Evolutionary conservation across 257 asterid species (phyloP).

Genomic region (Solanum pennellii): DNA sequence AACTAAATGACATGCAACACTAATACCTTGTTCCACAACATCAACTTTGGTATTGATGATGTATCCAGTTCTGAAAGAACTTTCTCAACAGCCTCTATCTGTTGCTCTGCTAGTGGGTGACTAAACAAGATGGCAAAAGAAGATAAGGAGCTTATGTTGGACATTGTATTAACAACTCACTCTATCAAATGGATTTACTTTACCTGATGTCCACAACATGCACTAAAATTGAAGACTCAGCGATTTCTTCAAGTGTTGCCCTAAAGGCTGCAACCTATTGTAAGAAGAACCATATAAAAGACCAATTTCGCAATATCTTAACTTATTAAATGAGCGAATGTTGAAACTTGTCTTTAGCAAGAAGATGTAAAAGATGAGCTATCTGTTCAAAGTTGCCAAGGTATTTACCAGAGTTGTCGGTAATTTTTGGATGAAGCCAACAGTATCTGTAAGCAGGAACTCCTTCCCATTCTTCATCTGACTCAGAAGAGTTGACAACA

Average conservation of each 20-base stretch:
- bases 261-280: slow-evolving; percentile 92
- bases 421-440: slow-evolving; percentile 90
- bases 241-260: slow-evolving; percentile 93
- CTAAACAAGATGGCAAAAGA: slow-evolving; percentile 31
- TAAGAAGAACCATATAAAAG: slow-evolving; percentile 5
- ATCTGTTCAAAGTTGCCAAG: background rate
- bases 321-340: background rate
- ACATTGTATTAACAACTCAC: background rate
- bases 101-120: slow-evolving; percentile 94
- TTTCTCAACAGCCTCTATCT: slow-evolving; percentile 83
- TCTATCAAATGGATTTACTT: background rate
- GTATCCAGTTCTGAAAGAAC: slow-evolving; percentile 85
- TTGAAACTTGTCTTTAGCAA: background rate
- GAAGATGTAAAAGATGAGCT: background rate
- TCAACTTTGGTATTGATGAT: slow-evolving; percentile 62
- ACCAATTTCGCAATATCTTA: background rate
- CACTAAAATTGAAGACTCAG: slow-evolving; percentile 86
- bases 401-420: slow-evolving; percentile 81
- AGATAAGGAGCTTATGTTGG: slow-evolving; percentile 17
- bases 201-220: slow-evolving; percentile 98
- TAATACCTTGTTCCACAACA: slow-evolving; percentile 92
- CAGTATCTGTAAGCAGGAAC: slow-evolving; percentile 93
- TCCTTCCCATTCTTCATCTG: slow-evolving; percentile 90
- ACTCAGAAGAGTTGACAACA: slow-evolving; percentile 5
- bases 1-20: background rate